Conservation (phyloP, 2,329 filamentous ascomycete genomes). For the Paraphoma sp. region DNA sequence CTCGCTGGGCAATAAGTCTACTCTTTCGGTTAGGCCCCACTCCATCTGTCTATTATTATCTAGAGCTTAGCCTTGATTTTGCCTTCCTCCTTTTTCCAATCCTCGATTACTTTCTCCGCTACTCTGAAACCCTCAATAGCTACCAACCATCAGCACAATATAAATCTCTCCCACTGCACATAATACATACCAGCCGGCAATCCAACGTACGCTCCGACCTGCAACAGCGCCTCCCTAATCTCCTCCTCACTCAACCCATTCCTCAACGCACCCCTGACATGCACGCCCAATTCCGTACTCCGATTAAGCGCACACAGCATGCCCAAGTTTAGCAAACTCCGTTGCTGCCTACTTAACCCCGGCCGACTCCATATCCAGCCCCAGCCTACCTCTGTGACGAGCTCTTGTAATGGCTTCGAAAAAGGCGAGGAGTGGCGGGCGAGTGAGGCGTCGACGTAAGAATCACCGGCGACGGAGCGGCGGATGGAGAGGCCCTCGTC, state of each 20-base stretch:
- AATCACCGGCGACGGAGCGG: conserved; percentile 53
- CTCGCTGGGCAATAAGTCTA: conserved; percentile 13
- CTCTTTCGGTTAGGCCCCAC: neutral
- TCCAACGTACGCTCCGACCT: conserved; percentile 50
- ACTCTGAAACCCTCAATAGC: conserved; percentile 56
- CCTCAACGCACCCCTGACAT: conserved; percentile 64
- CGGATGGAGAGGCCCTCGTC: conserved; percentile 19
- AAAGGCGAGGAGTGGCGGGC: conserved; percentile 61
- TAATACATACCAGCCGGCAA: conserved; percentile 25
- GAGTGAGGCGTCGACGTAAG: conserved; percentile 63
- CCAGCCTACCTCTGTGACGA: conserved; percentile 67
- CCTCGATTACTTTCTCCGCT: conserved; percentile 53
- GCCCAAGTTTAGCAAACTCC: conserved; percentile 66
- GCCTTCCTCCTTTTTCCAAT: conserved; percentile 49
- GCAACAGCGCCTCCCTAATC: conserved; percentile 60
- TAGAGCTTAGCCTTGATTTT: conserved; percentile 17
- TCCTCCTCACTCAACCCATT: conserved; percentile 67
- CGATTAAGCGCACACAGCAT: conserved; percentile 67
- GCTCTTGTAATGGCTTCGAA: conserved; percentile 62
- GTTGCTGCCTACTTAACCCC: conserved; percentile 46
- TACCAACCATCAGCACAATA: neutral
- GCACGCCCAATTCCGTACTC: conserved; percentile 62
- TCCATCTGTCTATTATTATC: neutral
- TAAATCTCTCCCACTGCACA: neutral
- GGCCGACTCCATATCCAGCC: conserved; percentile 66